Evolutionary conservation across 345 rosid species (phyloP), one percentile per base, ranked within the genome.

Genomic region (Eutrema heterophyllum): DNA sequence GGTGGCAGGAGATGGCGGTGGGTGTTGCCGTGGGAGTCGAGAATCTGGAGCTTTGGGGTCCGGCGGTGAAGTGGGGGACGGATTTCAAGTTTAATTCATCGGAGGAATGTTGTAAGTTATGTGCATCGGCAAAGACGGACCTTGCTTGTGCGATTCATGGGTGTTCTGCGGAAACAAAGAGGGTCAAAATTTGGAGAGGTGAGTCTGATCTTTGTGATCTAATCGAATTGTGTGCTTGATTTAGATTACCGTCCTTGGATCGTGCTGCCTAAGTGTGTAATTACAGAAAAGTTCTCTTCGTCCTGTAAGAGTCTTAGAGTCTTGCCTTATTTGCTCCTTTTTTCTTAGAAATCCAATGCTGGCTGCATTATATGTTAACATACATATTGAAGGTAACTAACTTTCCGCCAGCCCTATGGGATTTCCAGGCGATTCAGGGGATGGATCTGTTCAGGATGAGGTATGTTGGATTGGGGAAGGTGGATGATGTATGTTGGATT

Each of bases 81-180:
- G 96, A 92, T 39, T 89, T 88, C 44, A 92, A 88, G 92, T 87
- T 92, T 78, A 85, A 87, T 72, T 81, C 89, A 36, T 85, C 97
- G 8, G 58, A 27, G 68, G 82, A 79, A 71, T 95, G 98, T 74
- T 95, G 99, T 64, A 90, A 80, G 85, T 83, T 53, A 87, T 95
- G 99, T 95, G 99, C 32, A 84, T 71, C 26, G 97, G 97, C 12
- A 84, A 72, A 36, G 89, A 86, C 6, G 99, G 99, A 15, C 98
- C 99, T 72, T 92, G 99, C 75, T 82, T 95, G 85, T 92, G 99
- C 27, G 99, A 95, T 86, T 59, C 93, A 3, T 95, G 99, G 97
- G 99, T 95, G 1, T 92, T 87, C 29, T 95, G 98, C 18, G 99
- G 96, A 29, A 80, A 86, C 61, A 84, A 81, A 77, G 72, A 85